These are phyloP conservation scores for Polygonum maritimum DNA, from an alignment of 148 eudicot genomes.

Conservation along the genomic window DNA sequence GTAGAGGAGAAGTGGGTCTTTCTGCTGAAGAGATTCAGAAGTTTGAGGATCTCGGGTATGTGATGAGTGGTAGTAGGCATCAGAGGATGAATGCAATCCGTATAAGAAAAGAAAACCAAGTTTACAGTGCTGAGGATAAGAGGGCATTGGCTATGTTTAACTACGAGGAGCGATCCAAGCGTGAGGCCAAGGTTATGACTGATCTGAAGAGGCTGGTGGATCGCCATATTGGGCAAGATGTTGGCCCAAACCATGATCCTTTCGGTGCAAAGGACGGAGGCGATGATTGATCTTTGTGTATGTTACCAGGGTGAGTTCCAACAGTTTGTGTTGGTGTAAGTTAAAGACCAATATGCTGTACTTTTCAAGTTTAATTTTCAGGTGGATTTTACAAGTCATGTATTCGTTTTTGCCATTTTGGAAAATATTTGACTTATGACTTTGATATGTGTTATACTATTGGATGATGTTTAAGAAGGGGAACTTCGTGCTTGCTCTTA, in stretches of 20 bases:
- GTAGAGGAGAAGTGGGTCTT: slow-evolving; percentile 97
- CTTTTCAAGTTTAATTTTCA: neutral
- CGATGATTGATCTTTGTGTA: slow-evolving; percentile 35
- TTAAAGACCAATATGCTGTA: neutral
- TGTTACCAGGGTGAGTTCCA: neutral
- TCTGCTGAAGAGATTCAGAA: slow-evolving; percentile 90
- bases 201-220: slow-evolving; percentile 82
- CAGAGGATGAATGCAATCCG: slow-evolving; percentile 99
- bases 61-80: slow-evolving; percentile 99
- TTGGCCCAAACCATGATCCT: slow-evolving; percentile 84
- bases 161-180: slow-evolving; percentile 88
- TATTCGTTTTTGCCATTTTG: neutral
- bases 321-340: neutral
- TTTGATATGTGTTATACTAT: neutral
- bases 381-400: neutral
- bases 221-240: slow-evolving; percentile 75
- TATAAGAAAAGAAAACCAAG: slow-evolving; percentile 98
- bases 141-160: slow-evolving; percentile 95
- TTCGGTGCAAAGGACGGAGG: slow-evolving; percentile 64
- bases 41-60: slow-evolving; percentile 88
- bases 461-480: neutral
- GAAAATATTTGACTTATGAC: neutral
- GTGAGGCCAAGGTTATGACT: slow-evolving; percentile 94
- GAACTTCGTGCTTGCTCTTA: neutral
- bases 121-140: slow-evolving; percentile 99